Percentiles rank a stretch among this genome's conserved stretches.
These are phyloP conservation scores for Macadamia integrifolia DNA, from an alignment of 164 flowering plant species.

Conservation along the genomic window DNA sequence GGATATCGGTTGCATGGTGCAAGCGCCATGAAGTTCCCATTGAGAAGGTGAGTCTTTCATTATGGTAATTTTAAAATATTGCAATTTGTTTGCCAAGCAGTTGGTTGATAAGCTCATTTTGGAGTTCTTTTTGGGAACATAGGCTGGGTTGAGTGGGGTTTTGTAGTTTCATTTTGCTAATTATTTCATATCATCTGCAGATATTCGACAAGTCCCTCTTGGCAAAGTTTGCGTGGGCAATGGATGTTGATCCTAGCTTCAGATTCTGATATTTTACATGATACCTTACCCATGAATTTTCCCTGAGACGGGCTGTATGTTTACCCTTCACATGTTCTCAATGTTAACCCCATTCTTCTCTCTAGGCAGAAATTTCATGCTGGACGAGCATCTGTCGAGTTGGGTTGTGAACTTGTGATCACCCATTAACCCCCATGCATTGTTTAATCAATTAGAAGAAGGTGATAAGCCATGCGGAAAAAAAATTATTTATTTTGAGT, in stretches of 20 bases:
- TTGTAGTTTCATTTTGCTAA: not conserved
- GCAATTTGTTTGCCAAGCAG: too few relatives aligned
- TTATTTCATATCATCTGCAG: conserved; percentile 30
- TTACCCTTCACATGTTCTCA: not conserved
- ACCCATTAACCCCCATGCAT: not conserved
- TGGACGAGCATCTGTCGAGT: conserved; percentile 5
- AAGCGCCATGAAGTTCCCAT: conserved; percentile 79
- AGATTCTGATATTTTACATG: conserved; percentile 53
- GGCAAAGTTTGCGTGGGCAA: conserved; percentile 94
- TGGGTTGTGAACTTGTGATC: not conserved
- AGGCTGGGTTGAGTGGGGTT: too few relatives aligned
- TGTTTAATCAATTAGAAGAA: not conserved
- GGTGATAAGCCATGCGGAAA: conserved; percentile 1
- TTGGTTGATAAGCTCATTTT: too few relatives aligned
- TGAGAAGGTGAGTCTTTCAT: conserved; percentile 47
- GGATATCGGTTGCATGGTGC: conserved; percentile 87
- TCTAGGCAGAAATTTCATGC: not conserved
- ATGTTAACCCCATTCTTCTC: not conserved
- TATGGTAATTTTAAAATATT: not conserved
- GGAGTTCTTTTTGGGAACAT: too few relatives aligned
- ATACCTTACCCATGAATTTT: not conserved
- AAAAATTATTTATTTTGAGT: not conserved
- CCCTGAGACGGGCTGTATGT: conserved; percentile 1
- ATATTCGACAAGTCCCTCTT: conserved; percentile 88
- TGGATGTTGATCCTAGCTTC: conserved; percentile 90